Conservation (phyloP, 1,284 basidiomycete species). For the Phaffia rhodozyma region DNA sequence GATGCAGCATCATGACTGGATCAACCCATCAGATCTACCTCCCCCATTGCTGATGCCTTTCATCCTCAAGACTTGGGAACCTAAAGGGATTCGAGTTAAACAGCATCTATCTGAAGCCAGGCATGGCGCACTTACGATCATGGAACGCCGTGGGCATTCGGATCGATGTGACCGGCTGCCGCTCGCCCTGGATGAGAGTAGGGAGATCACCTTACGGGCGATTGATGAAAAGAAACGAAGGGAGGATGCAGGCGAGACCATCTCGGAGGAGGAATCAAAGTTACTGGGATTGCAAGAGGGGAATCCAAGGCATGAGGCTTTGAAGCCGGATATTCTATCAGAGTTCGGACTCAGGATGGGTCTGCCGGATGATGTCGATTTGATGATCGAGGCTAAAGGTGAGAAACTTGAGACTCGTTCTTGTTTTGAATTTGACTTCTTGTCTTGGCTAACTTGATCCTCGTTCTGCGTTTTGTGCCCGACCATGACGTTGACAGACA, state of each 20-base stretch:
- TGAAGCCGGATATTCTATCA: background rate
- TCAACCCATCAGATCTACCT: conserved; percentile 39
- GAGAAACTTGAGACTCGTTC: background rate
- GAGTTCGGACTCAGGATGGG: conserved; percentile 13
- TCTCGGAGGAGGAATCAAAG: too few relatives aligned
- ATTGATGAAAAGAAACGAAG: too few relatives aligned
- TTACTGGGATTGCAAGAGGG: background rate
- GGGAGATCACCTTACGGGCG: background rate
- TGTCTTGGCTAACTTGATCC: background rate
- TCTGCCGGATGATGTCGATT: conserved; percentile 59
- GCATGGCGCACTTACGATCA: conserved; percentile 58
- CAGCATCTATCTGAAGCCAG: conserved; percentile 77
- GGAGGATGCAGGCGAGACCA: too few relatives aligned
- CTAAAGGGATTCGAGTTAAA: conserved; percentile 67
- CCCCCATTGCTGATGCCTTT: conserved; percentile 38
- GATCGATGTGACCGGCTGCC: conserved; percentile 62
- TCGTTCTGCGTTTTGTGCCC: background rate
- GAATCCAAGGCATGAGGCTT: background rate
- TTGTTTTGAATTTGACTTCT: background rate
- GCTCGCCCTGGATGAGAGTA: conserved; percentile 33
- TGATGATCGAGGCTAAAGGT: conserved; percentile 65
- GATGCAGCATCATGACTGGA: conserved; percentile 52
- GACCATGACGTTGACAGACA: conserved; percentile 38
- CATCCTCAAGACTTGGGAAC: conserved; percentile 61
- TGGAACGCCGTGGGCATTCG: conserved; percentile 74